Percentiles rank a stretch among this genome's conserved stretches.
Conservation (phyloP, 108 stramenopile species). For the Discostella stelligeroides region DNA sequence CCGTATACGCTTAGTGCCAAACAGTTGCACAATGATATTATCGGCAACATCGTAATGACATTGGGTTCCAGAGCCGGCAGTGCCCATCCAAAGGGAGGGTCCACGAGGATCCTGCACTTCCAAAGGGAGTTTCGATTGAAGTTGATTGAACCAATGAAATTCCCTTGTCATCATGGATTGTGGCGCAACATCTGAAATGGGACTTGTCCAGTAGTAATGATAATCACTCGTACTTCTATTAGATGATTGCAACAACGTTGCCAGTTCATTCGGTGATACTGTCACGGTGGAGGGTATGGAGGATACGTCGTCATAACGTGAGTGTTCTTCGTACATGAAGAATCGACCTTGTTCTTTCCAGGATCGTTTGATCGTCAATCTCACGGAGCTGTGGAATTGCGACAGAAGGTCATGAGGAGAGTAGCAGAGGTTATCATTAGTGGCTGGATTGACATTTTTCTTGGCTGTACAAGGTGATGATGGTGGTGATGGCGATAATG, state of each 20-base stretch:
- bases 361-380: conserved; percentile 11
- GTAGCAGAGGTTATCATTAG: neutral
- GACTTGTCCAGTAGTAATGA: conserved; percentile 12
- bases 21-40: conserved; percentile 43
- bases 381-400: neutral
- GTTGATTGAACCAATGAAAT: neutral
- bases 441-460: neutral
- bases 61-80: conserved; percentile 29
- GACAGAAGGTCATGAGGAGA: conserved; percentile 9
- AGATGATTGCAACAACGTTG: neutral
- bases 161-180: neutral
- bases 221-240: neutral
- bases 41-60: conserved; percentile 48
- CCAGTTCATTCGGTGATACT: conserved; percentile 5
- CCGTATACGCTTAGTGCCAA: conserved; percentile 39
- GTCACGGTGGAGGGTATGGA: neutral
- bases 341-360: neutral
- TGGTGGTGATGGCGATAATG: neutral
- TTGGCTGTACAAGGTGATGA: neutral
- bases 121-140: neutral
- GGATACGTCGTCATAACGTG: neutral
- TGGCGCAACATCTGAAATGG: neutral
- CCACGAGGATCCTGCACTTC: neutral
- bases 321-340: conserved; percentile 13
- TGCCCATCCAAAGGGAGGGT: conserved; percentile 39